These are phyloP conservation scores for Candida caryicola DNA, from an alignment of 805 yeast genomes.

Conservation along the genomic window DNA sequence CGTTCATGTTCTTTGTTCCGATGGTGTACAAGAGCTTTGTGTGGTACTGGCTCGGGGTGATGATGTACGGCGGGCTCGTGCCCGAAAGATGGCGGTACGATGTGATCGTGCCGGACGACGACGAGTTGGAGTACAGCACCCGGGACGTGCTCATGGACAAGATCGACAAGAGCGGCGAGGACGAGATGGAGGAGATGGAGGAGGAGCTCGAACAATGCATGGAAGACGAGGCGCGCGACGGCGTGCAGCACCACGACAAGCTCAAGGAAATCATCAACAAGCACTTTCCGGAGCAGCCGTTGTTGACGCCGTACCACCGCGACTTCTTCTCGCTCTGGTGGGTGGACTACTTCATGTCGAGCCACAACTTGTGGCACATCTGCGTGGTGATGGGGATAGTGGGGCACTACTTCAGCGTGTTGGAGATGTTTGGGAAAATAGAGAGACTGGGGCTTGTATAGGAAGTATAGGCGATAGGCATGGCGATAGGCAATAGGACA, in stretches of 20 bases:
- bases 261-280: slow-evolving; percentile 30
- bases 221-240: slow-evolving; percentile 5
- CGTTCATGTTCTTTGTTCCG: slow-evolving; percentile 62
- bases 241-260: slow-evolving; percentile 13
- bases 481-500: too few relatives aligned
- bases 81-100: slow-evolving; percentile 89
- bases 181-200: slow-evolving; percentile 33
- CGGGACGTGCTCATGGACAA: slow-evolving; percentile 33
- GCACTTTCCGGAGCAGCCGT: slow-evolving; percentile 36
- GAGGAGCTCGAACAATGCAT: slow-evolving; percentile 21
- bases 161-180: slow-evolving; percentile 36
- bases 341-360: slow-evolving; percentile 70
- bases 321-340: slow-evolving; percentile 69
- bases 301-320: slow-evolving; percentile 31
- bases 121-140: slow-evolving; percentile 20
- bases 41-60: slow-evolving; percentile 80
- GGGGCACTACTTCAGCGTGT: slow-evolving; percentile 80
- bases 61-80: slow-evolving; percentile 79
- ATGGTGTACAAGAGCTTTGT: slow-evolving; percentile 61
- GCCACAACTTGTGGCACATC: slow-evolving; percentile 93
- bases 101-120: slow-evolving; percentile 50
- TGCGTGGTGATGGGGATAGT: slow-evolving; percentile 86
- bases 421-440: slow-evolving; percentile 61
- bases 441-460: neutral
- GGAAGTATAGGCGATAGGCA: too few relatives aligned